Base-by-base conservation (phyloP, 1,284 basidiomycete genomes). In the Ustilago vetiveriae region DNA sequence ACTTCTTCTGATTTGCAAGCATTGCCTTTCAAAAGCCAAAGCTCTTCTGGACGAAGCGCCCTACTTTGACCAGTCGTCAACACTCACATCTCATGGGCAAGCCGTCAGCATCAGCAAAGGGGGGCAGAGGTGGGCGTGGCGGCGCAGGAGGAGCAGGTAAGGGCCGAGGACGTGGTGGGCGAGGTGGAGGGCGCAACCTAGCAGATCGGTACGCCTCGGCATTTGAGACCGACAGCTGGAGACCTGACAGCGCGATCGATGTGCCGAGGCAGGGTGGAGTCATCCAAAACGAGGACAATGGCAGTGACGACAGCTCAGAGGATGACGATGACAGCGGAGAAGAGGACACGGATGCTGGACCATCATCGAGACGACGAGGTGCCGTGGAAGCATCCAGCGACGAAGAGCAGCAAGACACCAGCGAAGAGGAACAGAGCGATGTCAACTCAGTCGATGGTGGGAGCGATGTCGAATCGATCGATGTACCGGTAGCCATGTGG, bases 401-500 rank as follows among this genome's bases (percentile, higher is more conserved):
- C 14, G 48, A 56, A 17, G 45, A 47, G 21, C 40, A 50, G 3
- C 49, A 57, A 10, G 60, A 49, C 26, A 21, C 46, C 3, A 69
- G 45, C 38, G 60, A 64, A 24, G 60, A 19, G 7, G 65, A 29
- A 8, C 58, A 66, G 30, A 64, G 54, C 45, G 55, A 54, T 16
- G 29, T 23, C 48, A 58, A 68, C 43, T 64, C 67, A 17, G 50
- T 71, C 11, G 63, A 71, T 32, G 62, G 57, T 8, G 68, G 63
- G 11, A 53, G 49, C 57, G 68, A 71, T 39, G 48, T 71, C 13
- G 38, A 58, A 4, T 51, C 57, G 16, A 67, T 72, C 32, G 58
- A 63, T 8, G 72, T 77, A 10, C 76, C 76, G 5, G 74, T 78
- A 2, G 76, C 76, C 17, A 78, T 78, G 76, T 78, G 76, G 76